Evolutionary conservation across 1,139 yeast species (phyloP), one percentile per base, ranked within the genome.

Genomic region (Yarrowia galli): DNA sequence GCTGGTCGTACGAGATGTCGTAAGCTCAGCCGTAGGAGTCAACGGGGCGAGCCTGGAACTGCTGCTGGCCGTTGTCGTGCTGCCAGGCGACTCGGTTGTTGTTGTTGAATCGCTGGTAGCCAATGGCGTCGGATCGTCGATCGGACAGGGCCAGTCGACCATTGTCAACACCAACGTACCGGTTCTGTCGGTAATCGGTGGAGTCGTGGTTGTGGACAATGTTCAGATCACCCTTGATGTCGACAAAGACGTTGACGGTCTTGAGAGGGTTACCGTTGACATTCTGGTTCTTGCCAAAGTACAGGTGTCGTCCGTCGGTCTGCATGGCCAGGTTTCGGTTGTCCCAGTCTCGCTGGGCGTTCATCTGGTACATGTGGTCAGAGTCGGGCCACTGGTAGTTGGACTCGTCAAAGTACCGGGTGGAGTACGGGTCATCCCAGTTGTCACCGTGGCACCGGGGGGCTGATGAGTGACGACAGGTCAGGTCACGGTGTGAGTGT

Each of bases 311-410:
- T 12, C 60, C 60, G 28, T 53, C 60, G 22, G 60, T 53, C 32
- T 53, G 60, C 60, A 53, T 53, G 60, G 60, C 60, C 45, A 53
- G 45, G 45, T 53, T 53, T 38, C 45, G 60, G 32, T 36, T 15
- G 45, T 51, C 58, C 28, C 28, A 35, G 42, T 53, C 58, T 8
- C 45, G 60, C 32, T 38, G 60, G 3, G 60, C 60, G 45, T 36
- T 53, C 60, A 53, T 53, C 43, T 53, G 60, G 60, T 53, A 53
- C 32, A 36, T n/a, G 60, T 53, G 23, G 45, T 53, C 60, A 2
- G 60, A 53, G 16, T 53, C 60, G 35, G 60, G 60, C 60, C 60
- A 53, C 60, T 38, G 60, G 60, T 53, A 53, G 60, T 36, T 36
- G 45, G 45, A 53, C 45, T 53, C 45, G 60, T 53, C 60, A 40